A percentile compares a stretch with the other conserved stretches of the same genome.
These are phyloP conservation scores for Pseudogymnoascus sp. DNA, from an alignment of 2,329 filamentous ascomycete species.

Conservation along the genomic window DNA sequence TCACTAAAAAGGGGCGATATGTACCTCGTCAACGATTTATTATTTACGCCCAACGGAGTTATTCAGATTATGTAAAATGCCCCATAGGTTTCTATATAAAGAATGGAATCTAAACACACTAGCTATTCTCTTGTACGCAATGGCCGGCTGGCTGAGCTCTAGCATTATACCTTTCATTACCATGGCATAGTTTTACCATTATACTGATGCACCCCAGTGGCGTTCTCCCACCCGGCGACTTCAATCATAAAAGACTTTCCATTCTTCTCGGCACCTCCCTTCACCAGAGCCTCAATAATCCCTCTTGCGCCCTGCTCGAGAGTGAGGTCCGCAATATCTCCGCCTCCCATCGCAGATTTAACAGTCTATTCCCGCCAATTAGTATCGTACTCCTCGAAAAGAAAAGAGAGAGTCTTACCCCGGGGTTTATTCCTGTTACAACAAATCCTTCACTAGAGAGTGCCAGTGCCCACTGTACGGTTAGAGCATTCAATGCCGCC, in stretches of 20 bases:
- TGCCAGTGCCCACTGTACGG: conserved; percentile 4
- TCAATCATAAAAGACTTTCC: conserved; percentile 11
- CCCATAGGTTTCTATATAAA: too few species aligned
- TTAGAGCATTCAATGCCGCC: conserved; percentile 19
- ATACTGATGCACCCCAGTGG: conserved; percentile 9
- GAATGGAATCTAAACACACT: too few species aligned
- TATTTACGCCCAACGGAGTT: too few species aligned
- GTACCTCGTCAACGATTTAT: too few species aligned
- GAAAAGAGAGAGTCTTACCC: background rate
- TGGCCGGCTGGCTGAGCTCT: background rate
- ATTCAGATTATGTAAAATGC: too few species aligned
- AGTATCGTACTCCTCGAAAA: background rate
- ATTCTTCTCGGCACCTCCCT: background rate
- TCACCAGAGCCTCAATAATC: conserved; percentile 1
- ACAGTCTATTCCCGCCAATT: background rate
- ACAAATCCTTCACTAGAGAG: background rate
- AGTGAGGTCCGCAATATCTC: conserved; percentile 7
- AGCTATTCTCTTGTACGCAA: background rate
- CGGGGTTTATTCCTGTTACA: background rate
- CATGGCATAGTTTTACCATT: conserved; percentile 6
- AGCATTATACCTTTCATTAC: background rate
- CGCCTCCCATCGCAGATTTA: conserved; percentile 5
- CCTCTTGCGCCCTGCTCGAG: conserved; percentile 8
- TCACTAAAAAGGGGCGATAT: too few species aligned
- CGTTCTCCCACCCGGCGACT: conserved; percentile 12